A percentile compares a stretch with the other conserved stretches of the same genome.
Evolutionary conservation across 2,329 filamentous ascomycete species (phyloP).

Genomic region (Penicillium sp.): DNA sequence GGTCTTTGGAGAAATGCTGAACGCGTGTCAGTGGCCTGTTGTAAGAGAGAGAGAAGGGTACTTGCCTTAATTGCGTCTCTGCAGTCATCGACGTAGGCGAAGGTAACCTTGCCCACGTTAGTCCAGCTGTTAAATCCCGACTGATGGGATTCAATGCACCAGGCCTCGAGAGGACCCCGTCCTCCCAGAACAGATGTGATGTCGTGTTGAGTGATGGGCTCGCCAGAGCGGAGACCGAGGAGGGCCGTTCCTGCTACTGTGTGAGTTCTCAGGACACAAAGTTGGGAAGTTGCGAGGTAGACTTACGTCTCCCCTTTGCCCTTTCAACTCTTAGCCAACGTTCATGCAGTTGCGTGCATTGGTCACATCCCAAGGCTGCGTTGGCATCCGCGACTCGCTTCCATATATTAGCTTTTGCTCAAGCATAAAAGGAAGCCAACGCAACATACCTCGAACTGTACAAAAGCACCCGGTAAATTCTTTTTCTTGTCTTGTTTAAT

Average conservation of each 20-base stretch:
- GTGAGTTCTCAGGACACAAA: background rate
- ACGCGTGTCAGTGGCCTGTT: background rate
- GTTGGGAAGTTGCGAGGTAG: background rate
- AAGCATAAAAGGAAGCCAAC: background rate
- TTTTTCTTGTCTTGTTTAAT: conserved; percentile 33
- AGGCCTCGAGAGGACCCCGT: conserved; percentile 17
- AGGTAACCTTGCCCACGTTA: conserved; percentile 18
- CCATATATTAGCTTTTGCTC: background rate
- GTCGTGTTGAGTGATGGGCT: conserved; percentile 8
- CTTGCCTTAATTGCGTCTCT: conserved; percentile 24
- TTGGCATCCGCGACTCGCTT: conserved; percentile 29
- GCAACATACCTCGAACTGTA: conserved; percentile 37
- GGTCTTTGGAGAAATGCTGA: conserved; percentile 16
- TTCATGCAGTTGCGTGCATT: conserved; percentile 12
- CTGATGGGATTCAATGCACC: conserved; percentile 5
- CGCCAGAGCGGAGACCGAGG: conserved; percentile 15
- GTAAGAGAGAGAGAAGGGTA: background rate
- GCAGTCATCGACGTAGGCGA: conserved; percentile 25
- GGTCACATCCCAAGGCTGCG: conserved; percentile 17
- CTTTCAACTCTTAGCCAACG: conserved; percentile 20
- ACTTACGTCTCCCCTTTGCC: conserved; percentile 20
- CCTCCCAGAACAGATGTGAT: conserved; percentile 7
- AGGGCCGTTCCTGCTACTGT: conserved; percentile 15
- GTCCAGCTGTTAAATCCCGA: conserved; percentile 2
- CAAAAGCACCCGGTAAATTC: conserved; percentile 34